Evolutionary conservation across 2,329 filamentous ascomycete species (phyloP), one percentile per base, ranked within the genome.

Genomic region (Hypomyces perniciosus): DNA sequence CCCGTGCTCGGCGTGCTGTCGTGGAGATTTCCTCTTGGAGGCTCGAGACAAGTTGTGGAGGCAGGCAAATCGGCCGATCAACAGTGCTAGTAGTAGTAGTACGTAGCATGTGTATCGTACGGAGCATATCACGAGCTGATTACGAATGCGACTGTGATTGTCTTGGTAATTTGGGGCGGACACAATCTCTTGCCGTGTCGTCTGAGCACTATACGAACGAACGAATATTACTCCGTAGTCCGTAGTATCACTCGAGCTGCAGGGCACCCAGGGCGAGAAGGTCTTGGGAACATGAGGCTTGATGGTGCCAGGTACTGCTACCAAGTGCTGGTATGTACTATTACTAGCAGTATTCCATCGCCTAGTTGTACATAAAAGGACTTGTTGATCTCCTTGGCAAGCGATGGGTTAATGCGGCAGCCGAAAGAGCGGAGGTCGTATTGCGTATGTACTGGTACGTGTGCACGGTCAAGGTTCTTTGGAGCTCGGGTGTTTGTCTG

Each of bases 321-420:
- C 45, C 50, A 44, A 52, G 48, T 52, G 20, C 20, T 20, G 20
- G 20, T 20, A 20, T 20, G 20, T 20, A 20, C 20, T 20, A 20
- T 20, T 20, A 20, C 20, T 20, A 20, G 20, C 20, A 20, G 20
- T 20, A 20, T 20, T 20, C 20, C 3, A 20, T 20, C 20, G 20
- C 20, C 20, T 20, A 20, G 20, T 20, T 20, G 20, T 20, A n/a
- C n/a, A n/a, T 41, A 40, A 40, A 45, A 20, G 13, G 41, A 29
- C 34, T 8, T 45, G 45, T 44, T 45, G 45, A 41, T 46, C 35
- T 45, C 38, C 44, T 53, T 34, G 41, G 41, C 29, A 48, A 40
- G 33, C 44, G 51, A 53, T 53, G 51, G 46, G 46, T 39, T 35
- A 46, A 45, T 53, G 51, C 50, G 40, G 50, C 42, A 37, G 43